Conservation (phyloP, 2,329 filamentous ascomycete species). For the Bipolaris zeicola region DNA sequence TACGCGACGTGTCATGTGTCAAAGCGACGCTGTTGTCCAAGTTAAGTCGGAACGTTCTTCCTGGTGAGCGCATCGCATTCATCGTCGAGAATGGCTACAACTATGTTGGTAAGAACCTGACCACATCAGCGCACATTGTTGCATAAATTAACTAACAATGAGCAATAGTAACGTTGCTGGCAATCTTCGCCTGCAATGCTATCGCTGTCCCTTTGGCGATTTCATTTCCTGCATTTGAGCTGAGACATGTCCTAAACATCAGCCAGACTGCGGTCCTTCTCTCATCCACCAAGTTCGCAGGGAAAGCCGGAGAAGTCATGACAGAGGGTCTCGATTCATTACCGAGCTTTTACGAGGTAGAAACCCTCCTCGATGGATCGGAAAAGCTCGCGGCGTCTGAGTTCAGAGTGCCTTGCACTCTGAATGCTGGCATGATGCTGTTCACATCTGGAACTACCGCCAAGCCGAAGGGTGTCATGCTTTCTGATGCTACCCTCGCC, state of each 20-base stretch:
- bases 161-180: slow-evolving; percentile 78
- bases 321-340: slow-evolving; percentile 66
- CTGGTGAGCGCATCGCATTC: slow-evolving; percentile 76
- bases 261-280: slow-evolving; percentile 80
- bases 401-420: slow-evolving; percentile 60
- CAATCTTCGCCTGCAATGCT: slow-evolving; percentile 81
- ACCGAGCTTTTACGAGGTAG: slow-evolving; percentile 64
- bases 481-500: slow-evolving; percentile 78
- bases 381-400: slow-evolving; percentile 68
- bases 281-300: slow-evolving; percentile 76
- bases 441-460: slow-evolving; percentile 97
- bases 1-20: too few species aligned
- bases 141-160: slow-evolving; percentile 19
- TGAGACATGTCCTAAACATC: slow-evolving; percentile 91
- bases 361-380: slow-evolving; percentile 43
- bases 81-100: slow-evolving; percentile 96
- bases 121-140: neutral
- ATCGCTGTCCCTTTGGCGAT: slow-evolving; percentile 91
- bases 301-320: slow-evolving; percentile 77
- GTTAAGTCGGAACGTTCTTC: too few species aligned
- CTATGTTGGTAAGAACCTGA: slow-evolving; percentile 79
- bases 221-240: slow-evolving; percentile 80
- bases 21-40: too few species aligned
- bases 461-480: slow-evolving; percentile 89
- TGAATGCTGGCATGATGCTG: slow-evolving; percentile 86